phyloP scores from a whole-genome alignment of 2,329 filamentous ascomycete species.

The Colletotrichum sp. region DNA sequence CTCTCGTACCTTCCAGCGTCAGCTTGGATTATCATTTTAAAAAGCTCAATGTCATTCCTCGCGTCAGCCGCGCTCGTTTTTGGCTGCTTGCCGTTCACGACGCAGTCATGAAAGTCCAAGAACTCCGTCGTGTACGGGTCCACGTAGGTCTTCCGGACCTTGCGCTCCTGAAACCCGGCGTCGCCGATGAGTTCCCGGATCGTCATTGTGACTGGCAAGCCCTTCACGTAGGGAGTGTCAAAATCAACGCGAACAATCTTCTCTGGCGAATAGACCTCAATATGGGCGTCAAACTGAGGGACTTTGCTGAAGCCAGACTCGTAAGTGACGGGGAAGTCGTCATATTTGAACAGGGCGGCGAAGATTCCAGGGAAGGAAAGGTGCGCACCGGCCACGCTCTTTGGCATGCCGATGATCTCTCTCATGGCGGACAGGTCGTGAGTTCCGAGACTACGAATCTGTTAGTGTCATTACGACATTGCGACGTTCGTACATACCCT shows the following conservation, averaged over 20 bases:
- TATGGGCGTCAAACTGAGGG: constrained; percentile 56
- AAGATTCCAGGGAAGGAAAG: constrained; percentile 33
- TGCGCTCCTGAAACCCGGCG: constrained; percentile 41
- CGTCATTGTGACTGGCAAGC: constrained; percentile 52
- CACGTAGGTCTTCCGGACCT: constrained; percentile 48
- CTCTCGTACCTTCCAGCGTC: neutral
- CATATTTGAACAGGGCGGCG: constrained; percentile 49
- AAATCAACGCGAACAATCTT: constrained; percentile 61
- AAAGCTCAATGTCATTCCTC: constrained; percentile 34
- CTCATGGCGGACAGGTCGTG: constrained; percentile 59
- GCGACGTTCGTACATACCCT: constrained; percentile 18
- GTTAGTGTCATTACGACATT: neutral
- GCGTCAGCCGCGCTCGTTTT: constrained; percentile 35
- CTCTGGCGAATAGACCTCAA: constrained; percentile 55
- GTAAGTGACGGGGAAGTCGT: constrained; percentile 57
- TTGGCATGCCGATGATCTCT: constrained; percentile 53
- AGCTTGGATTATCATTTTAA: constrained; percentile 28
- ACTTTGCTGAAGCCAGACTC: constrained; percentile 61
- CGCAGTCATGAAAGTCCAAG: constrained; percentile 34
- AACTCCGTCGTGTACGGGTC: constrained; percentile 44
- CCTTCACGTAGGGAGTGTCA: constrained; percentile 64
- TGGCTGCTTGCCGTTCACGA: constrained; percentile 21
- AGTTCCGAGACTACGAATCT: constrained; percentile 41
- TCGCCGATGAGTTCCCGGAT: constrained; percentile 46
- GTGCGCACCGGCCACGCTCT: constrained; percentile 35